phyloP scores from a whole-genome alignment of 116 monocot species.

The Dioscorea cayenensis region DNA sequence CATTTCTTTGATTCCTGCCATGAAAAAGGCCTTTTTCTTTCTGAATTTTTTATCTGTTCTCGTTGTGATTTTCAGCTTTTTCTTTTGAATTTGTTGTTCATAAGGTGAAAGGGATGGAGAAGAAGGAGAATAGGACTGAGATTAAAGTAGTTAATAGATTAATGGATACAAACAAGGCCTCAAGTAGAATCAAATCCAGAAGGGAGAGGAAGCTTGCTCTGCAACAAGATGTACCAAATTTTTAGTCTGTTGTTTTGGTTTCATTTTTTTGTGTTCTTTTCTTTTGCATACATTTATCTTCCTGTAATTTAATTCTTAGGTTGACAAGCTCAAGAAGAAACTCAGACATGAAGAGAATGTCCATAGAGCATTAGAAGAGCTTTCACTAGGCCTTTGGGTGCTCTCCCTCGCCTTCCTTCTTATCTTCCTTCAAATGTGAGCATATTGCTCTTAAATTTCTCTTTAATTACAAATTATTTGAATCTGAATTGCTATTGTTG shows the following conservation, averaged over 20 bases:
- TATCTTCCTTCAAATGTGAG: constrained; percentile 84
- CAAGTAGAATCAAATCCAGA: constrained; percentile 28
- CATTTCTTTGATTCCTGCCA: background rate
- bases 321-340: constrained; percentile 82
- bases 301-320: constrained; percentile 24
- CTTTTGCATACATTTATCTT: constrained; percentile 4
- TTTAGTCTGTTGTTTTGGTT: background rate
- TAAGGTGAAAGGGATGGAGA: constrained; percentile 34
- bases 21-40: background rate
- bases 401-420: constrained; percentile 91
- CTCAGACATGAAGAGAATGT: constrained; percentile 87
- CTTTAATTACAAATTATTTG: background rate
- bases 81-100: background rate
- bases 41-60: background rate
- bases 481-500: background rate
- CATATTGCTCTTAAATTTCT: background rate
- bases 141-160: constrained; percentile 6
- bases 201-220: constrained; percentile 77
- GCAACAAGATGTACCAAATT: constrained; percentile 68
- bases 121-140: constrained; percentile 44
- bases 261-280: background rate
- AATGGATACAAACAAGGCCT: constrained; percentile 16
- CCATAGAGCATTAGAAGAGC: constrained; percentile 90
- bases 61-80: background rate
- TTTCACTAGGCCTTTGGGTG: constrained; percentile 85